A percentile compares a stretch with the other conserved stretches of the same genome.
Conservation (phyloP, 768 basidiomycete species). For the Leccinum imitatum region DNA sequence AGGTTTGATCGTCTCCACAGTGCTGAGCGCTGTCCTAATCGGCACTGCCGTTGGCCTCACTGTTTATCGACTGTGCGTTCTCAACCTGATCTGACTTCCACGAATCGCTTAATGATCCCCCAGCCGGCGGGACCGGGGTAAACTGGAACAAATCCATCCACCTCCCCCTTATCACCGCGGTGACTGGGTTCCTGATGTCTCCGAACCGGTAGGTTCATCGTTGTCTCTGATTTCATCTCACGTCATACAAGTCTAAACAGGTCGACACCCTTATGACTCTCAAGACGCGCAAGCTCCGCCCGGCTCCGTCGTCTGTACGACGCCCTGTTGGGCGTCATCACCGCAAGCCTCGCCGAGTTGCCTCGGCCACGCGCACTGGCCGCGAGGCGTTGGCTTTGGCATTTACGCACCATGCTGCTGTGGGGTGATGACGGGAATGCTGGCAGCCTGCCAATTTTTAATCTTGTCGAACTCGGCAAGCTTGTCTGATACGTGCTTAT, state of each 20-base stretch:
- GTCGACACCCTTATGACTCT: slow-evolving; percentile 39
- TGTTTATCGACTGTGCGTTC: slow-evolving; percentile 78
- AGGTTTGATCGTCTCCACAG: slow-evolving; percentile 80
- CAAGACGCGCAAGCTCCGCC: slow-evolving; percentile 40
- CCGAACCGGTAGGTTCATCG: slow-evolving; percentile 32
- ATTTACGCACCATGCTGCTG: no score
- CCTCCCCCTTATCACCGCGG: slow-evolving; percentile 70
- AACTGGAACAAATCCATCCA: slow-evolving; percentile 43
- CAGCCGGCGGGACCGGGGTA: slow-evolving; percentile 81
- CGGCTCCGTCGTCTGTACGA: slow-evolving; percentile 29
- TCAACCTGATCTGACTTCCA: background rate
- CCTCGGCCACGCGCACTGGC: no score
- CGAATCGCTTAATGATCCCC: slow-evolving; percentile 4
- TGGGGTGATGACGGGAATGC: no score
- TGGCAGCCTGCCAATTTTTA: no score
- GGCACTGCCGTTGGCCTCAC: slow-evolving; percentile 86
- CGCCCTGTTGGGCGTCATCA: slow-evolving; percentile 37
- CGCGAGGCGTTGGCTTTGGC: no score
- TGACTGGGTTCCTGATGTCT: slow-evolving; percentile 48
- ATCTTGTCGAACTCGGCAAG: no score
- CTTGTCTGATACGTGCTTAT: no score
- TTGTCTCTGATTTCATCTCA: slow-evolving; percentile 15
- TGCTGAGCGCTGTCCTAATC: slow-evolving; percentile 81
- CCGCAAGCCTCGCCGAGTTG: slow-evolving; percentile 31
- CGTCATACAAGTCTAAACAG: slow-evolving; percentile 25